These are phyloP conservation scores for Sindora glabra DNA, from an alignment of 306 rosid species.

Conservation along the genomic window DNA sequence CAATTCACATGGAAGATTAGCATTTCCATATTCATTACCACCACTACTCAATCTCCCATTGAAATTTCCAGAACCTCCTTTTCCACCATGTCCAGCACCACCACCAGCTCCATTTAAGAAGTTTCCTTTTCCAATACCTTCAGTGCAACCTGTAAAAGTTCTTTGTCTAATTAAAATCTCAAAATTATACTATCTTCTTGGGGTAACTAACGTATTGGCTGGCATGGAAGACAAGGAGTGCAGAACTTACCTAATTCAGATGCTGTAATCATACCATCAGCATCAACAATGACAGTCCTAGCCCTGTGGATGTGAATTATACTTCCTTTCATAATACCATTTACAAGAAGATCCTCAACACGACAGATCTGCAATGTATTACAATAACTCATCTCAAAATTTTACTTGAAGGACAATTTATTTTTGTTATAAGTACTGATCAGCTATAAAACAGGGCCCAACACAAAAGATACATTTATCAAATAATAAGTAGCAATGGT, in stretches of 20 bases:
- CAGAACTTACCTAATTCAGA: slow-evolving; percentile 80
- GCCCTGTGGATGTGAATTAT: slow-evolving; percentile 97
- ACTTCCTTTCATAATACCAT: slow-evolving; percentile 84
- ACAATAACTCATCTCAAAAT: slow-evolving; percentile 17
- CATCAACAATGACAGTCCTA: slow-evolving; percentile 71
- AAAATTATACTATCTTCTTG: background rate
- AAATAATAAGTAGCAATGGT: background rate
- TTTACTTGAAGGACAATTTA: background rate
- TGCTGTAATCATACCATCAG: slow-evolving; percentile 63
- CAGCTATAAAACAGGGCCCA: too few species aligned
- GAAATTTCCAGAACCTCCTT: slow-evolving; percentile 95
- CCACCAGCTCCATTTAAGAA: slow-evolving; percentile 97
- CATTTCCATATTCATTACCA: slow-evolving; percentile 82
- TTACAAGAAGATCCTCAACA: slow-evolving; percentile 93
- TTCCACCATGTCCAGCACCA: slow-evolving; percentile 99
- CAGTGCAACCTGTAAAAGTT: slow-evolving; percentile 76
- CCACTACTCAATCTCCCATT: slow-evolving; percentile 71
- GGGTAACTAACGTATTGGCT: too few species aligned
- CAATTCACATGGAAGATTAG: slow-evolving; percentile 91
- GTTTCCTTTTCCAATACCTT: slow-evolving; percentile 91
- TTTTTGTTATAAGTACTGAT: background rate
- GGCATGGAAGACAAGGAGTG: too few species aligned
- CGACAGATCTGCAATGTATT: slow-evolving; percentile 73
- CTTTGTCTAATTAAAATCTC: slow-evolving; percentile 25
- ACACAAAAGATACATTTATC: too few species aligned